Evolutionary conservation across 2,329 filamentous ascomycete genomes (phyloP), one percentile per base, ranked within the genome.

Genomic region (Neonectria sp.): DNA sequence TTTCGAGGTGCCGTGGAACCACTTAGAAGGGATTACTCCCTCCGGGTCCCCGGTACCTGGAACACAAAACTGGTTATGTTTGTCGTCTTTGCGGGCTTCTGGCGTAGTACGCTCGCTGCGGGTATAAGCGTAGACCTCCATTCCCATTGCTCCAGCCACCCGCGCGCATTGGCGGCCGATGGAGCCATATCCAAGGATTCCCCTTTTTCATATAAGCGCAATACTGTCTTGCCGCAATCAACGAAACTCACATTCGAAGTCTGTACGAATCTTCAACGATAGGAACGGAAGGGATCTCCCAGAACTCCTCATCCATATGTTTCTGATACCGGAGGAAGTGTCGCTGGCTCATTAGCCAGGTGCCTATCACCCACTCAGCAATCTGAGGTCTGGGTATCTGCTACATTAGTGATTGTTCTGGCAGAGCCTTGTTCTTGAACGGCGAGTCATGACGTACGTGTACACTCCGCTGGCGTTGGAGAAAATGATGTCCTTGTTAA

Each of bases 91-190:
- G 58, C 85, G 86, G 12, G 87, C 88, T 63, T 89, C 88, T 0
- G 87, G 83, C 0, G 91, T 92, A 2, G 82, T 71, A 40, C 88
- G 87, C 0, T 89, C 86, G 2, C 83, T 86, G 0, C 88, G 88
- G 0, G 91, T 93, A 79, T 90, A 92, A 1, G 90, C 92, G 71
- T 92, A 83, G 1, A 94, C 87, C 51, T 88, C 82, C 87, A 92
- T 91, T 5, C 91, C 92, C 73, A 92, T 78, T 2, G 89, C 88
- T 21, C 84, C 80, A 3, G 85, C 86, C 8, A 91, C 83, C 8
- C 80, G 77, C 2, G 80, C 84, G 58, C 73, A 75, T 60, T 85
- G 82, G 3, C 83, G 78, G 6, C 83, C 83, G 46, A 85, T 84
- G 43, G 80, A 78, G 35, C 84, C 83, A 67, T 85, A 85, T 12